Evolutionary conservation across 2,329 filamentous ascomycete species (phyloP).

Genomic region (Rhynchosporium secalis): DNA sequence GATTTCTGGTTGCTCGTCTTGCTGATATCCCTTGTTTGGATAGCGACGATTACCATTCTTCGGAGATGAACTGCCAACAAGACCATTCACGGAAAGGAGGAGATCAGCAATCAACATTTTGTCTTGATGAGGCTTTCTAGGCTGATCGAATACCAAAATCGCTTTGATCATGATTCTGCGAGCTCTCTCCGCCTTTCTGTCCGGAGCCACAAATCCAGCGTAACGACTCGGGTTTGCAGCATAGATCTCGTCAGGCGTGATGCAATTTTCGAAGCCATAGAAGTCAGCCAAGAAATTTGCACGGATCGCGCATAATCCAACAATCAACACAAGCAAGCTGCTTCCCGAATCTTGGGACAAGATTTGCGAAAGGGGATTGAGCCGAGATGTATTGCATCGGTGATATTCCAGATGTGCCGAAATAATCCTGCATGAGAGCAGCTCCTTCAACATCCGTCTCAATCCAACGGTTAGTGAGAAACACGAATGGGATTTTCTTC

Average conservation of each 20-base stretch:
- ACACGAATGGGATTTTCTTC: background rate
- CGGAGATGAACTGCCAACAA: background rate
- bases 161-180: background rate
- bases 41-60: background rate
- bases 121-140: background rate
- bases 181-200: background rate
- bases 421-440: background rate
- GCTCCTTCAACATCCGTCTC: background rate
- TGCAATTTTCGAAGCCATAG: background rate
- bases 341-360: background rate
- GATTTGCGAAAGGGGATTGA: background rate
- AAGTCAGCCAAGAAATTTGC: background rate
- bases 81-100: background rate
- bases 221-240: background rate
- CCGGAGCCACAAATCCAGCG: background rate
- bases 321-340: background rate
- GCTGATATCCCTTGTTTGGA: background rate
- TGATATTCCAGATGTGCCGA: background rate
- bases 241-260: background rate
- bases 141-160: background rate
- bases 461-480: background rate
- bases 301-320: background rate
- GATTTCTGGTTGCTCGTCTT: background rate
- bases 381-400: background rate
- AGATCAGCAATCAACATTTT: background rate